Percentiles rank a stretch among this genome's conserved stretches.
phyloP scores from a whole-genome alignment of 176 grass and related monocot genomes.

The Chrysopogon serrulatus region DNA sequence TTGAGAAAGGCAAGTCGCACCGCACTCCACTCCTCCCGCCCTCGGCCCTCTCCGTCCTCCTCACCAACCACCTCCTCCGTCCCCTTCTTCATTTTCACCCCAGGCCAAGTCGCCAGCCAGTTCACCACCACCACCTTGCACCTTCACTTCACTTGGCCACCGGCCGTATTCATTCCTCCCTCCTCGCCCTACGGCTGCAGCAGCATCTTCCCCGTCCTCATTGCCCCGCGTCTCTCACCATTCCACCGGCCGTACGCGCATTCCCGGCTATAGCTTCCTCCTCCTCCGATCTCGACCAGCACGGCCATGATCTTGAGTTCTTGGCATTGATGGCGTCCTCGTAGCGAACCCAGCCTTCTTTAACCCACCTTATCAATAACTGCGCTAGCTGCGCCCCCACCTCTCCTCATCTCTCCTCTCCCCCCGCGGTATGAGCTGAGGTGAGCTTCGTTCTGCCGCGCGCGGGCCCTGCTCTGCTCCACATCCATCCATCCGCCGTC shows the following conservation, averaged over 20 bases:
- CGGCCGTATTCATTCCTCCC: background rate
- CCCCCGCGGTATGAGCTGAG: no score
- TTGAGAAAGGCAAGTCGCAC: slow-evolving; percentile 20
- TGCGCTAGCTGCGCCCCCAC: background rate
- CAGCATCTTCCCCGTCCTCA: background rate
- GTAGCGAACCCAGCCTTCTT: background rate
- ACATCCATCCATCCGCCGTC: background rate
- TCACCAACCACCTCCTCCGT: slow-evolving; percentile 29
- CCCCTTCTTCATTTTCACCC: background rate
- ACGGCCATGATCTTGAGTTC: background rate
- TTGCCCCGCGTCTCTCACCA: background rate
- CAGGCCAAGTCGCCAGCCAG: background rate
- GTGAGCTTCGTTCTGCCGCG: background rate
- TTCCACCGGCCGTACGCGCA: background rate
- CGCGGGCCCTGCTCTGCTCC: background rate
- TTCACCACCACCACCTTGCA: background rate
- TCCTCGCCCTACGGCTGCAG: background rate
- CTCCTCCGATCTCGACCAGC: background rate
- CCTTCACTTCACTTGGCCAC: background rate
- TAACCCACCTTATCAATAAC: background rate
- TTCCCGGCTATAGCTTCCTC: background rate
- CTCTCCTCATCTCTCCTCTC: background rate
- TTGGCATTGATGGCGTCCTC: background rate
- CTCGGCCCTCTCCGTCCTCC: slow-evolving; percentile 13
- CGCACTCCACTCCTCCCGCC: background rate